phyloP scores from a whole-genome alignment of 2,329 filamentous ascomycete species.

The Hymenoscyphus scutula region DNA sequence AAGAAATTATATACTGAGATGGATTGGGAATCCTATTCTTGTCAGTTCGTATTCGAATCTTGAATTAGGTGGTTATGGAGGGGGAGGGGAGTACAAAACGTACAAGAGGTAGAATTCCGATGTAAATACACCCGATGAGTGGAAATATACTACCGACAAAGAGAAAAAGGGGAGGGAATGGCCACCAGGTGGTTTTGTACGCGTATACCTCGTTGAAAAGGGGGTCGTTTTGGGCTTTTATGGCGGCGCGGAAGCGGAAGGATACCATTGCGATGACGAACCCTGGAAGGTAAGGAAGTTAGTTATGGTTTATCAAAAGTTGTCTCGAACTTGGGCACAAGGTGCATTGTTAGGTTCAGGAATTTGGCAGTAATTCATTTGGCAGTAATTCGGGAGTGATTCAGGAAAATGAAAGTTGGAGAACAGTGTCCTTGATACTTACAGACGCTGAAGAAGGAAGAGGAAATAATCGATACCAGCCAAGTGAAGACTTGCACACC shows the following conservation, averaged over 20 bases:
- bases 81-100: background rate
- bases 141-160: slow-evolving; percentile 10
- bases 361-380: no score
- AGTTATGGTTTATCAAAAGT: no score
- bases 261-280: slow-evolving; percentile 61
- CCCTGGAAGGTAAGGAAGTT: no score
- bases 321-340: no score
- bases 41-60: background rate
- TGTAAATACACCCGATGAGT: slow-evolving; percentile 8
- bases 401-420: no score
- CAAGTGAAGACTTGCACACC: slow-evolving; percentile 20
- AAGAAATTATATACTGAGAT: slow-evolving; percentile 12
- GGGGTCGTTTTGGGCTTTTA: slow-evolving; percentile 45
- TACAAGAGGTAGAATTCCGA: slow-evolving; percentile 12
- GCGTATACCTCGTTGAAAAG: slow-evolving; percentile 17
- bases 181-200: slow-evolving; percentile 15
- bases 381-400: no score
- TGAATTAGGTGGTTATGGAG: no score
- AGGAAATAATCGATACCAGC: slow-evolving; percentile 18
- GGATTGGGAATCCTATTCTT: background rate
- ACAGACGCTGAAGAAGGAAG: slow-evolving; percentile 35
- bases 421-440: no score
- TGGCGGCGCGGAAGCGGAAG: slow-evolving; percentile 57
- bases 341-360: no score
- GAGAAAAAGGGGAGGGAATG: slow-evolving; percentile 14